Base-by-base conservation (phyloP, 2,329 filamentous ascomycete species). In the Botrytis elliptica region DNA sequence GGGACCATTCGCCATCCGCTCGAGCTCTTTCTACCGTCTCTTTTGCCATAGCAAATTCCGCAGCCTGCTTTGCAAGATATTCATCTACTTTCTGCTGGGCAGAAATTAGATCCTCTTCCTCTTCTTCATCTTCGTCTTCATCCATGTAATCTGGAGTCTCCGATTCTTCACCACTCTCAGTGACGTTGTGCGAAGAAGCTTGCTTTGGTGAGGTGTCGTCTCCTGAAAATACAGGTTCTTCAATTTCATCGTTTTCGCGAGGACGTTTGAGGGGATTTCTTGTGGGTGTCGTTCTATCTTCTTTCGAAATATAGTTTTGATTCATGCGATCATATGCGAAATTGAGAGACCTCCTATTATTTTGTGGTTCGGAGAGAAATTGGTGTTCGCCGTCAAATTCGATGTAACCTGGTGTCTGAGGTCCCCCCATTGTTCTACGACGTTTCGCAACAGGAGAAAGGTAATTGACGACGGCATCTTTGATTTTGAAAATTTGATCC, bases 361-460 rank as follows among this genome's bases (percentile, higher is more conserved):
- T 44, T 71, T 70, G 74, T 66, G 76, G 76, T 46, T 78, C 78
- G 22, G 76, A 77, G 12, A 64, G 52, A 44, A 76, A 78, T 12
- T 59, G 66, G 57, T 72, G 73, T 29, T 77, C 75, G 36, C 64
- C 63, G 9, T 49, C 62, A 20, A 71, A 65, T 59, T 64, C 71
- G 7, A 63, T 68, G 22, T 76, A 74, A 38, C 64, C 65, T 18
- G 77, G 74, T n/a, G 76, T 76, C 29, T 67, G 70, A 72, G 77
- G 77, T 29, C 75, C 79, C 36, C 75, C 79, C 38, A 77, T 65
- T 29, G 80, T 81, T 36, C 79, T 79, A 55, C 77, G 81, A 64
- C 80, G 80, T 64, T 81, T 81, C 22, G 77, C 67, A 16, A 73
- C 52, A 46, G 80, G 80, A 22, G 80, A 80, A 60, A 82, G 72